Base-by-base conservation (phyloP, 495 filamentous ascomycete species). In the Achaetomiella virescens region DNA sequence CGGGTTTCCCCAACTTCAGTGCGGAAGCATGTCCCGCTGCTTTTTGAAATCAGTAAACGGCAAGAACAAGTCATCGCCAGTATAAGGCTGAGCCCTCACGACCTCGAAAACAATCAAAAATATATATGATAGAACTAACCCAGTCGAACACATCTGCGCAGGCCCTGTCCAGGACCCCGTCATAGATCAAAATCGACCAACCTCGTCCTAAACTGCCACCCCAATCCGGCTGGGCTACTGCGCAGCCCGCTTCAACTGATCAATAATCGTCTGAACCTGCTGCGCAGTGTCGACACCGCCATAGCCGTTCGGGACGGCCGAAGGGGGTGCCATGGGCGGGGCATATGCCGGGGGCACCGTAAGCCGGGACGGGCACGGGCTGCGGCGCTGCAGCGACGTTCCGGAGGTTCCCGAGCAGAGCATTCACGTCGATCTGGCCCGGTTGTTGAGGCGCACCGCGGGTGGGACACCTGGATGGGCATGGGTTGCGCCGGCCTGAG, bases 371-470 rank as follows among this genome's bases (percentile, higher is more conserved):
- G 40, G 71, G 31, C 44, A 57, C 51, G 17, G 58, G 54, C n/a
- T 35, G 46, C 35, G 35, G 15, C 8, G 46, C 48, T 24, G 61
- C 47, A 1, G 55, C 54, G 11, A 55, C 59, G 17, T 18, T 58
- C 17, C 54, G 49, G 20, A 66, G 49, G 17, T 50, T 70, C 10
- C 51, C 60, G 1, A 69, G 61, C n/a, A 69, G 38, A 4, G 60
- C 51, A 37, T 70, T 61, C 11, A 71, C 54, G 25, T 72, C 70
- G 9, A 67, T 57, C 47, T 65, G 51, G 55, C 42, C 9, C 61
- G 60, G 40, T 45, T 55, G 47, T 70, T 66, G 12, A 66, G 74
- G 51, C 70, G 78, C 14, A 88, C 20, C 11, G 52, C 5, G 8
- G 46, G 14, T 17, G 25, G 44, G 88, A 69, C 58, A 1, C 43